A percentile compares a stretch with the other conserved stretches of the same genome.
phyloP scores from a whole-genome alignment of 2,329 filamentous ascomycete genomes.

The Lecanicillium sp. region DNA sequence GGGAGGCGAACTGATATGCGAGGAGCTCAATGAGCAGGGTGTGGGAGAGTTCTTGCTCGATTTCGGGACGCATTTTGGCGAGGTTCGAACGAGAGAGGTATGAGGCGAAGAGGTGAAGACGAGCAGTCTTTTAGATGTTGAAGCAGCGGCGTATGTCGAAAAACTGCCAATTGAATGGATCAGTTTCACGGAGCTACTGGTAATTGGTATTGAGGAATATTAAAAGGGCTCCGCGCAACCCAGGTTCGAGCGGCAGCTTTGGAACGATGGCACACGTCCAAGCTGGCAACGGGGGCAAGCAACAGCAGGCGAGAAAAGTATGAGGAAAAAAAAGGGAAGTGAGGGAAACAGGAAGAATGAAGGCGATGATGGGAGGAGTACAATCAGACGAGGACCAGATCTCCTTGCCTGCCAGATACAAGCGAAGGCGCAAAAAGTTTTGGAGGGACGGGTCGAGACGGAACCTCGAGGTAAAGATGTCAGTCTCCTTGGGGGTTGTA shows the following conservation, averaged over 20 bases:
- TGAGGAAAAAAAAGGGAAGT: slow-evolving; percentile 8
- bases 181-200: slow-evolving; percentile 1
- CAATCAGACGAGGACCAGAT: slow-evolving; percentile 6
- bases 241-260: slow-evolving; percentile 8
- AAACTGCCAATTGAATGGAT: background rate
- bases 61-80: slow-evolving; percentile 83
- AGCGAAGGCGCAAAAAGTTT: slow-evolving; percentile 6
- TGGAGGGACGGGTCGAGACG: slow-evolving; percentile 3
- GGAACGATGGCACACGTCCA: slow-evolving; percentile 12
- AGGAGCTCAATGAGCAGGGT: slow-evolving; percentile 97
- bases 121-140: background rate
- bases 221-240: slow-evolving; percentile 9
- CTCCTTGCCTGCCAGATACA: slow-evolving; percentile 17
- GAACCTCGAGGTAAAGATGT: background rate
- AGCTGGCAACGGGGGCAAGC: slow-evolving; percentile 15
- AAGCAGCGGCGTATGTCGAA: background rate
- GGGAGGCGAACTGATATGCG: slow-evolving; percentile 97
- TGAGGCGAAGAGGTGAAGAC: slow-evolving; percentile 1
- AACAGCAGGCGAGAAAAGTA: slow-evolving; percentile 12
- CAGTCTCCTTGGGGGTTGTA: background rate
- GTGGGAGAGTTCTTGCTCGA: slow-evolving; percentile 98
- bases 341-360: slow-evolving; percentile 7
- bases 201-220: background rate
- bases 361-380: slow-evolving; percentile 9
- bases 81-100: slow-evolving; percentile 11